Evolutionary conservation across 768 basidiomycete genomes (phyloP).

Genomic region (Cubamyces sp.): DNA sequence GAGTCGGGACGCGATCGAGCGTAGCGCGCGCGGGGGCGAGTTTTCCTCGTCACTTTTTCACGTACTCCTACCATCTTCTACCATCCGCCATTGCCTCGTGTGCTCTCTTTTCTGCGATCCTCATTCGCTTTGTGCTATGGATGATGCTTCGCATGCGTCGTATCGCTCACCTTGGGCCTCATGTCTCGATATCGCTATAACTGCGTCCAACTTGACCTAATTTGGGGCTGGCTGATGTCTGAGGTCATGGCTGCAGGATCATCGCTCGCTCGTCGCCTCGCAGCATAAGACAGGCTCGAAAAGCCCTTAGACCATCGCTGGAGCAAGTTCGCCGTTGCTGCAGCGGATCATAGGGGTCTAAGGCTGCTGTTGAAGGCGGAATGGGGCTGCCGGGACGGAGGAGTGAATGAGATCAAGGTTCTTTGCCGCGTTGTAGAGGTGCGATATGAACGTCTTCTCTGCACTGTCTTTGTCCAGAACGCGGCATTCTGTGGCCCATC

Average conservation of each 20-base stretch:
- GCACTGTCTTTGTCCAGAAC: slow-evolving; percentile 2
- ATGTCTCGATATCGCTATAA: not conserved
- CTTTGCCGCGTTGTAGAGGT: not conserved
- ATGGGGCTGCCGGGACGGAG: not conserved
- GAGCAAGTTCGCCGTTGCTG: not conserved
- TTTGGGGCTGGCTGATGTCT: too few relatives aligned
- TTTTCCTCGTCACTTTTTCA: not conserved
- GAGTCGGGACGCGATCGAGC: not conserved
- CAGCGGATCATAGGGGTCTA: not conserved
- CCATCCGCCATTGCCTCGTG: not conserved
- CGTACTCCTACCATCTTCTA: not conserved
- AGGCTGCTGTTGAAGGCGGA: not conserved
- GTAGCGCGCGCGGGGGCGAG: not conserved
- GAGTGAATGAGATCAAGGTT: slow-evolving; percentile 4
- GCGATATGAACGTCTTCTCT: slow-evolving; percentile 18
- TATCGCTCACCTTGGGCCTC: not conserved
- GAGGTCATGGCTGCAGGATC: too few relatives aligned
- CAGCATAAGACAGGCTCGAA: too few relatives aligned
- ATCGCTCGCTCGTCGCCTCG: too few relatives aligned
- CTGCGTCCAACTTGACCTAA: too few relatives aligned
- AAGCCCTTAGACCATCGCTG: too few relatives aligned
- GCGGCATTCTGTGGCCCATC: not conserved
- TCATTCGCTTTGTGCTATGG: not conserved
- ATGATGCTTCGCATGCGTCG: not conserved
- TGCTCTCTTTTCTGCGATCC: not conserved